These are phyloP conservation scores for Eucalyptus cloeziana DNA, from an alignment of 345 rosid species.

Conservation along the genomic window DNA sequence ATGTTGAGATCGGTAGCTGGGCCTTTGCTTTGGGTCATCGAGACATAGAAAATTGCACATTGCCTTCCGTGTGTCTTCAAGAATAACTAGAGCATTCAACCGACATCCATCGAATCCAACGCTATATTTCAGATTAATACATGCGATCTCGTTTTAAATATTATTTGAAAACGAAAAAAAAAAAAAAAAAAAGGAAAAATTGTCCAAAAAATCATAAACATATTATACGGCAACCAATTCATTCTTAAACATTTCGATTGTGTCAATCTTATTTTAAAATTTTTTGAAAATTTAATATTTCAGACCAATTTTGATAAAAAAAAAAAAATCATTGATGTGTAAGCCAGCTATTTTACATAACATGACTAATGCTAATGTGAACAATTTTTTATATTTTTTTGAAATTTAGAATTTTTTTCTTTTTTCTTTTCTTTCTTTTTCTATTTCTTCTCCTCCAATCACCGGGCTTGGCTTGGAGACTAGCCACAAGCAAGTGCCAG, in stretches of 20 bases:
- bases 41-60: background rate
- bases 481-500: accelerated
- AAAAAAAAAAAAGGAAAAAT: background rate
- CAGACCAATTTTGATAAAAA: background rate
- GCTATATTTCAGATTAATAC: background rate
- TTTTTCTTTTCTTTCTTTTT: background rate
- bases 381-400: background rate
- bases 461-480: accelerated
- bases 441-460: background rate
- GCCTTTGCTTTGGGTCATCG: background rate
- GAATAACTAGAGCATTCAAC: background rate
- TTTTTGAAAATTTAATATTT: background rate
- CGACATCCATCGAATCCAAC: background rate
- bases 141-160: background rate
- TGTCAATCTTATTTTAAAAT: accelerated
- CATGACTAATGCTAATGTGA: accelerated
- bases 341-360: accelerated
- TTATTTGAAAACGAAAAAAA: background rate
- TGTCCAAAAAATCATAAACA: accelerated
- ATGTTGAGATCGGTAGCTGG: background rate
- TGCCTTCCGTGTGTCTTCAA: background rate
- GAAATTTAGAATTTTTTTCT: background rate
- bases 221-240: accelerated
- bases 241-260: background rate
- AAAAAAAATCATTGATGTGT: background rate